Percentiles rank a stretch among this genome's conserved stretches.
Evolutionary conservation across 352 stramenopile species (phyloP).

Genomic region (Phytopythium vexans): DNA sequence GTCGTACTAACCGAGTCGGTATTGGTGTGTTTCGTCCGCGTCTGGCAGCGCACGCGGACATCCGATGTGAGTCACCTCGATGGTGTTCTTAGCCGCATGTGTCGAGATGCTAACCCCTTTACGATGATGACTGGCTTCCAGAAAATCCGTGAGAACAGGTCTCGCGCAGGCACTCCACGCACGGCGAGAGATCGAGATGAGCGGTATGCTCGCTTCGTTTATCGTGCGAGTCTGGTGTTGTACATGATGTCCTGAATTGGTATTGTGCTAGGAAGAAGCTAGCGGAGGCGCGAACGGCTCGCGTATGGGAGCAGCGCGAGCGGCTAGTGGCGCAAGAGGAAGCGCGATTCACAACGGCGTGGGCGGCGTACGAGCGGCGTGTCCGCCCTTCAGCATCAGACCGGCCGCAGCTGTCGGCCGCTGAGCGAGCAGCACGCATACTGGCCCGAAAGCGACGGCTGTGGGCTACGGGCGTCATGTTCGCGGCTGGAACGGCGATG

Average conservation of each 20-base stretch:
- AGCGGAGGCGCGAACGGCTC: slow-evolving; percentile 44
- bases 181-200: slow-evolving; percentile 20
- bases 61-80: slow-evolving; percentile 19
- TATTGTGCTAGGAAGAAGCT: slow-evolving; percentile 58
- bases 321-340: slow-evolving; percentile 42
- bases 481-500: slow-evolving; percentile 23
- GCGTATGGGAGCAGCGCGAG: slow-evolving; percentile 36
- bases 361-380: slow-evolving; percentile 35
- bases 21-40: slow-evolving; percentile 1
- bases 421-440: slow-evolving; percentile 28
- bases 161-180: slow-evolving; percentile 25
- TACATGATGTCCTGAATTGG: background rate
- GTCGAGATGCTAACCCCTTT: background rate
- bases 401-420: slow-evolving; percentile 6
- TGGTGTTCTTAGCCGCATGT: background rate
- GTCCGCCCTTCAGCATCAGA: slow-evolving; percentile 12
- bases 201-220: slow-evolving; percentile 9
- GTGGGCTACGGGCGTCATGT: slow-evolving; percentile 52
- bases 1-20: slow-evolving; percentile 1
- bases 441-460: slow-evolving; percentile 37
- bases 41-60: slow-evolving; percentile 30
- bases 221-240: too few relatives aligned
- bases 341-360: slow-evolving; percentile 22
- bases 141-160: slow-evolving; percentile 67
- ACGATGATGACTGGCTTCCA: slow-evolving; percentile 7